Conservation (phyloP, 305 asterid species). For the Solanum aculeatissimum region DNA sequence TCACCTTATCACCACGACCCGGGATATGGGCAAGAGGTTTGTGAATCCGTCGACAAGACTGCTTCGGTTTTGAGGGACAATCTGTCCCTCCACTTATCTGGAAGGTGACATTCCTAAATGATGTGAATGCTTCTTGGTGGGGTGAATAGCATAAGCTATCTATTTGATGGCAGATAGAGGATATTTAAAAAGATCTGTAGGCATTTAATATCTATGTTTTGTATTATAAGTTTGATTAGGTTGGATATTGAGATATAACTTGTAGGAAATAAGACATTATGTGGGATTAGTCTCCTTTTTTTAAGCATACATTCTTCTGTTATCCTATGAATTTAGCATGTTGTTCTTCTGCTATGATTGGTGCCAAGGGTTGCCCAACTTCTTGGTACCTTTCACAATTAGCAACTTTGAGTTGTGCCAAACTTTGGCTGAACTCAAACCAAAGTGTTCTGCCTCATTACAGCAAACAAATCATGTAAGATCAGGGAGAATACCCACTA, state of each 20-base stretch:
- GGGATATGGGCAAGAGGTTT: slow-evolving; percentile 46
- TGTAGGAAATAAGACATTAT: background rate
- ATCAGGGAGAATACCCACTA: background rate
- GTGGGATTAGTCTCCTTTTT: background rate
- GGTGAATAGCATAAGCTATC: background rate
- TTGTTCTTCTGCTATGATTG: background rate
- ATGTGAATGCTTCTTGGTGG: background rate
- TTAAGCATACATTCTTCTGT: background rate
- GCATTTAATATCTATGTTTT: background rate
- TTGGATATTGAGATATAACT: background rate
- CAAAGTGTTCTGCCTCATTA: background rate
- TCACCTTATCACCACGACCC: slow-evolving; percentile 42
- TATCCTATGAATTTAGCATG: background rate
- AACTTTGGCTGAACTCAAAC: background rate
- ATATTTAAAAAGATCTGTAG: background rate
- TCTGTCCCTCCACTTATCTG: slow-evolving; percentile 37
- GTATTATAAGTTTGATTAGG: background rate
- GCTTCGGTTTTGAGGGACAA: slow-evolving; percentile 51
- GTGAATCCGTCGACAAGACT: slow-evolving; percentile 37
- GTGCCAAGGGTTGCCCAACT: background rate
- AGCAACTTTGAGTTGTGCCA: background rate
- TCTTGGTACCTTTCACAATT: background rate
- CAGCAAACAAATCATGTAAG: background rate
- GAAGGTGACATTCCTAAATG: slow-evolving; percentile 8
- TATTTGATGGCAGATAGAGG: background rate